Base-by-base conservation (phyloP, 129 eudicot genomes). In the Calendula officinalis region DNA sequence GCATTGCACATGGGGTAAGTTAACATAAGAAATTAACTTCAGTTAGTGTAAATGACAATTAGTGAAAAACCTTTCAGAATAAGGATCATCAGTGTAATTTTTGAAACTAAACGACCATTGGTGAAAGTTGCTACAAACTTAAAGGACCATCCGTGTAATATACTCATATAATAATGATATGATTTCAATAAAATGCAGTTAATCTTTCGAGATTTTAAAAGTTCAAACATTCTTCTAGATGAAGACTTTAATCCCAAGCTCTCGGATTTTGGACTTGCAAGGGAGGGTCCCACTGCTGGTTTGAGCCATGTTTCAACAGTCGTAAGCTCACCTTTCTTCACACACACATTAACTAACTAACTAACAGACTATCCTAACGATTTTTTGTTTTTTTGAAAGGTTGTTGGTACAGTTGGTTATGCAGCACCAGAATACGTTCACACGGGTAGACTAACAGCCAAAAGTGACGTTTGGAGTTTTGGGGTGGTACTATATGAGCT, bases 381-480 rank as follows among this genome's bases (percentile, higher is more conserved):
- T 47, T 38, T 8, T 9, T 30, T 40, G 15, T 32, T 39, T 13
- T 54, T 54, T 27, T 0, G 36, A 60, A 38, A 86, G 95, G 97
- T 90, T 63, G 97, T 90, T 17, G 97, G 97, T 14, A 86, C 97
- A 34, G 81, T 84, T 14, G 97, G 95, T 42, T 90, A 90, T 76
- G 97, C 97, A 54, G 91, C 97, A 15, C 95, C 95, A 5, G 95
- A 90, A 70, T 90, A 90, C 37, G 82, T 90, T 42, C 89, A 83
- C 44, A 90, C 95, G 1, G 97, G 95, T 44, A 75, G 81, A 70
- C 77, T 90, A 50, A 90, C 91, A 6, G 75, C 89, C 37, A 90
- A 90, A 81, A 90, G 95, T 36, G 97, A 90, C 9, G 97, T 90
- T 27, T 90, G 97, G 97, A 90, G 97, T 72, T 90, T 90, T 16